phyloP scores from a whole-genome alignment of 768 basidiomycete species.

The Psilocybe cyanescens region DNA sequence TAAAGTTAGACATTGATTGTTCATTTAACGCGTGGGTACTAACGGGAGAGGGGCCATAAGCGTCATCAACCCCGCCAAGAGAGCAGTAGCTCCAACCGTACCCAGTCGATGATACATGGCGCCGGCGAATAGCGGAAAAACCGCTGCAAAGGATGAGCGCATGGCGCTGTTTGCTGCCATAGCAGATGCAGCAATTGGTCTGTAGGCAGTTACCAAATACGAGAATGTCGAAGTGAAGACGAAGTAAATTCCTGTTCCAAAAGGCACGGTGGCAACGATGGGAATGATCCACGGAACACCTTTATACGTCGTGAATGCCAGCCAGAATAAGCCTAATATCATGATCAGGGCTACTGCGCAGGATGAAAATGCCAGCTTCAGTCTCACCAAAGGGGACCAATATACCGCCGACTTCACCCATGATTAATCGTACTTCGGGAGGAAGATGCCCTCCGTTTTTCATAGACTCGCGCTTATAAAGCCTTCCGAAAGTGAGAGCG shows the following conservation, averaged over 20 bases:
- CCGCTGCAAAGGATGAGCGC: conserved; percentile 62
- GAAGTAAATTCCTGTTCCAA: conserved; percentile 67
- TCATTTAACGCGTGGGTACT: conserved; percentile 23
- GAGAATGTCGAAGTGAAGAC: conserved; percentile 75
- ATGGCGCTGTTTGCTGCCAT: conserved; percentile 70
- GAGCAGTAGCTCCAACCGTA: conserved; percentile 71
- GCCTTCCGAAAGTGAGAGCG: background rate
- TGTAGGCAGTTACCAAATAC: conserved; percentile 71
- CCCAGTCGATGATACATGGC: conserved; percentile 72
- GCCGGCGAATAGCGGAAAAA: conserved; percentile 67
- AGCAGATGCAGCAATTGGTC: conserved; percentile 68
- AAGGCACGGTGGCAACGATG: conserved; percentile 66
- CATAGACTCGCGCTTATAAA: background rate
- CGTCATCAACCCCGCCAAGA: conserved; percentile 67
- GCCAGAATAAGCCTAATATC: conserved; percentile 55
- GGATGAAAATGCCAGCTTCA: background rate
- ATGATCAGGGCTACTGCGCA: background rate
- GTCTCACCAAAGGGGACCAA: background rate
- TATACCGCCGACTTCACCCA: background rate
- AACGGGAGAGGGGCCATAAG: conserved; percentile 67
- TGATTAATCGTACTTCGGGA: background rate
- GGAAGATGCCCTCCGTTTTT: background rate
- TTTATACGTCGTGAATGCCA: conserved; percentile 58
- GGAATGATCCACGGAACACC: conserved; percentile 67
- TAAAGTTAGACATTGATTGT: background rate